These are phyloP conservation scores for Yamadazyma sp. DNA, from an alignment of 1,139 yeast species.

Conservation along the genomic window DNA sequence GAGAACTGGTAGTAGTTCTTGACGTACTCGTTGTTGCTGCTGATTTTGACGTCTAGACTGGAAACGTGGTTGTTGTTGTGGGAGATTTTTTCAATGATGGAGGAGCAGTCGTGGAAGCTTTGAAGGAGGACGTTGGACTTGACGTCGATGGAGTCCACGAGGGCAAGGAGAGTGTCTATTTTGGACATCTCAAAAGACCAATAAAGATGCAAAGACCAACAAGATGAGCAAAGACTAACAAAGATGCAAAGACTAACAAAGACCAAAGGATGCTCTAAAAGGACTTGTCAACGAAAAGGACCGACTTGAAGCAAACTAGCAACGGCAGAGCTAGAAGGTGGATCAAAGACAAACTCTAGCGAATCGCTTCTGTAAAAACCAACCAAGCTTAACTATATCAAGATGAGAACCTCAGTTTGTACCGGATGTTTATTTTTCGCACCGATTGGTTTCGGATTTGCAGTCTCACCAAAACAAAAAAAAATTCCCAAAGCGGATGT, in stretches of 20 bases:
- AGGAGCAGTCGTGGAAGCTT: slow-evolving; percentile 23
- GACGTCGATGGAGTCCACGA: slow-evolving; percentile 27
- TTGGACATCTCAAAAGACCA: slow-evolving; percentile 1
- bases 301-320: too few species aligned
- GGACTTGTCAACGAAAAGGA: too few species aligned
- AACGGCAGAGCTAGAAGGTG: too few species aligned
- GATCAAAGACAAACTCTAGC: too few species aligned
- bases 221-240: not conserved
- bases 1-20: slow-evolving; percentile 23
- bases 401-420: too few species aligned
- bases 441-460: slow-evolving; percentile 3
- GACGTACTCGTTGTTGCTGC: slow-evolving; percentile 26
- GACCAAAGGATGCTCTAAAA: not conserved
- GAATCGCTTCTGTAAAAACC: too few species aligned
- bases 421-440: slow-evolving; percentile 7
- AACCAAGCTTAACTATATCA: not conserved
- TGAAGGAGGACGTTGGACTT: slow-evolving; percentile 25
- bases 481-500: not conserved
- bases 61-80: slow-evolving; percentile 23
- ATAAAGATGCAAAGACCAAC: not conserved
- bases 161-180: slow-evolving; percentile 9
- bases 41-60: slow-evolving; percentile 31
- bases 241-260: not conserved
- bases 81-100: slow-evolving; percentile 22
- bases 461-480: slow-evolving; percentile 3